Evolutionary conservation across 192 early-diverging fungal species (phyloP).

Genomic region (Entomortierella parvispora): DNA sequence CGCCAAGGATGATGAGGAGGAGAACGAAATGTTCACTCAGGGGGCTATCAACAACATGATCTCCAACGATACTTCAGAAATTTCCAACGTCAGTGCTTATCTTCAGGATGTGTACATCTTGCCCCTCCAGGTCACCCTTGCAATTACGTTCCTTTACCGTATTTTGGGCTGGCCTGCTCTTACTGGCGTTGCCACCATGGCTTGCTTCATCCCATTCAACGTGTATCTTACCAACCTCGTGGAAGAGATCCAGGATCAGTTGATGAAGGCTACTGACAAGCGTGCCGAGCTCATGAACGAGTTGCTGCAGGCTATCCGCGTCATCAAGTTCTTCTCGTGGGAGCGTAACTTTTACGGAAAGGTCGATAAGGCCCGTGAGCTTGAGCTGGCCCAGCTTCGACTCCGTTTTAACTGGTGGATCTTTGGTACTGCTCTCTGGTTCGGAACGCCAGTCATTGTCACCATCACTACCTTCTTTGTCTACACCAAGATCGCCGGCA

Average conservation of each 20-base stretch:
- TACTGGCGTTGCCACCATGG: conserved; percentile 77
- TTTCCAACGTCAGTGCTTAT: conserved; percentile 54
- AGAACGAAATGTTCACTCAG: conserved; percentile 48
- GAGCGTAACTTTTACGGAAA: conserved; percentile 51
- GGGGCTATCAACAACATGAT: conserved; percentile 53
- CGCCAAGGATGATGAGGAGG: conserved; percentile 43
- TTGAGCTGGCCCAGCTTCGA: conserved; percentile 46
- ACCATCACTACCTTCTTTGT: conserved; percentile 62
- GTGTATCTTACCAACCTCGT: conserved; percentile 57
- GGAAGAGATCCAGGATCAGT: conserved; percentile 65
- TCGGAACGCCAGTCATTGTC: conserved; percentile 57
- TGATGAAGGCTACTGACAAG: conserved; percentile 71
- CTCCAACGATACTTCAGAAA: conserved; percentile 57
- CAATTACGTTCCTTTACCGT: conserved; percentile 74
- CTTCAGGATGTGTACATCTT: conserved; percentile 65
- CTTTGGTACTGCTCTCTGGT: conserved; percentile 47
- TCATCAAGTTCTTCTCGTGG: conserved; percentile 51
- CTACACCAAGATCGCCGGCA: conserved; percentile 63
- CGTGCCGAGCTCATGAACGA: conserved; percentile 74
- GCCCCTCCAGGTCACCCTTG: conserved; percentile 74
- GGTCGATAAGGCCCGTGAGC: conserved; percentile 44
- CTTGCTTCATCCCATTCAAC: conserved; percentile 60
- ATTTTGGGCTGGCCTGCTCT: conserved; percentile 86
- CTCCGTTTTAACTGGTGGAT: conserved; percentile 53
- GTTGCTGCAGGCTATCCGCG: conserved; percentile 59